A percentile compares a stretch with the other conserved stretches of the same genome.
Conservation (phyloP, 805 yeast species). For the Lipomyces kockii region DNA sequence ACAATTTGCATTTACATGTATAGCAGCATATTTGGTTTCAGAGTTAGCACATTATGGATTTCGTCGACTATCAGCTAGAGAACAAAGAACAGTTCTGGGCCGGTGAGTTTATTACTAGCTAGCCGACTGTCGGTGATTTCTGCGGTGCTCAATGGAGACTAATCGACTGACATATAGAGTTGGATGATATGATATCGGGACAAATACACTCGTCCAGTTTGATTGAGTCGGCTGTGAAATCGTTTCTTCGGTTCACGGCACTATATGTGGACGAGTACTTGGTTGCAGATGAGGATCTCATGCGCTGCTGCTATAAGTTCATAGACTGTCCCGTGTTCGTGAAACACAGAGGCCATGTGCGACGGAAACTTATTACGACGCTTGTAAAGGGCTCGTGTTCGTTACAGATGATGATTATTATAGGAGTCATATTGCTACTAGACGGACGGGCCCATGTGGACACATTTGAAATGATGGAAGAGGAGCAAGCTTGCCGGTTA, state of each 20-base stretch:
- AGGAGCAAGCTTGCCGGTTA: conserved; percentile 58
- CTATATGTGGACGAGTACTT: conserved; percentile 41
- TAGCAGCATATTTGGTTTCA: background rate
- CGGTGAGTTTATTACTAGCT: conserved; percentile 28
- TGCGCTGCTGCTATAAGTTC: conserved; percentile 52
- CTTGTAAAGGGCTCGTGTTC: conserved; percentile 36
- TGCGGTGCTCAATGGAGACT: background rate
- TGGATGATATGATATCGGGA: conserved; percentile 55
- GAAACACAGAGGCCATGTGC: conserved; percentile 55
- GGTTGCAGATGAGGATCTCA: conserved; percentile 46
- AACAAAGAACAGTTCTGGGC: conserved; percentile 44
- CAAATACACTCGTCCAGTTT: conserved; percentile 49
- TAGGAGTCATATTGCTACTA: conserved; percentile 52
- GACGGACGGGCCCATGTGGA: conserved; percentile 52
- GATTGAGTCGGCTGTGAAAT: conserved; percentile 39
- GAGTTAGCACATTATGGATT: conserved; percentile 38
- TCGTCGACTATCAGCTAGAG: conserved; percentile 41
- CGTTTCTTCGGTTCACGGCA: conserved; percentile 41
- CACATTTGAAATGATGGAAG: conserved; percentile 53
- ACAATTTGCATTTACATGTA: background rate
- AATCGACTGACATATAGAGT: conserved; percentile 52
- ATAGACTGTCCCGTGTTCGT: conserved; percentile 57
- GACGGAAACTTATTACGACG: conserved; percentile 47
- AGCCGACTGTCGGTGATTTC: background rate
- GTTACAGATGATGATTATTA: conserved; percentile 47